Conservation (phyloP, 2,329 filamentous ascomycete species). For the Claviceps fusiformis region DNA sequence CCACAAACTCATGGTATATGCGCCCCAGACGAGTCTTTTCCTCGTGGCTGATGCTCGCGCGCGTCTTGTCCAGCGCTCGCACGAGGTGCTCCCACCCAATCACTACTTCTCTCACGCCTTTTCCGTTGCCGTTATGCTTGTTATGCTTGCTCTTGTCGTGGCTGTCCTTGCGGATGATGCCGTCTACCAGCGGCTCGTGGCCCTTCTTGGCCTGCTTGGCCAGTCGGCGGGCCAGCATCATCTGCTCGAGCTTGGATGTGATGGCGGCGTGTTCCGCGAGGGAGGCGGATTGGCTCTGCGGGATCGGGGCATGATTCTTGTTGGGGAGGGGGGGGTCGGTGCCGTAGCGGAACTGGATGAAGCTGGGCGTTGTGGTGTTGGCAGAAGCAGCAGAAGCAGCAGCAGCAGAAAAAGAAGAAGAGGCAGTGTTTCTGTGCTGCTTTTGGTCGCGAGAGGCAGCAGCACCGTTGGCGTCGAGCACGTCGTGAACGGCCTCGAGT, state of each 20-base stretch:
- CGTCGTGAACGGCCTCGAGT: constrained; percentile 90
- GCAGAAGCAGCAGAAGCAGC: constrained; percentile 14
- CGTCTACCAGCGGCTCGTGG: constrained; percentile 7
- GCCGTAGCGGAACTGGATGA: constrained; percentile 77
- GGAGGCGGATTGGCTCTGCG: constrained; percentile 36
- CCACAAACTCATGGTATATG: constrained; percentile 89
- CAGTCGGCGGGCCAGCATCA: constrained; percentile 54
- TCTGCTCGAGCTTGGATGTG: constrained; percentile 64
- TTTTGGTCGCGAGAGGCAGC: constrained; percentile 12
- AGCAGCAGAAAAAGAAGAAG: constrained; percentile 5
- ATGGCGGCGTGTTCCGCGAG: constrained; percentile 70
- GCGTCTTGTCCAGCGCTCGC: constrained; percentile 61
- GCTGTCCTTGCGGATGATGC: neutral
- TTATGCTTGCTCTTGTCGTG: constrained; percentile 13
- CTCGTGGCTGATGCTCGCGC: constrained; percentile 68
- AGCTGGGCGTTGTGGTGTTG: constrained; percentile 37
- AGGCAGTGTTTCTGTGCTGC: neutral
- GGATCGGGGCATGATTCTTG: constrained; percentile 18
- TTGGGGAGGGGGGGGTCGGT: constrained; percentile 33
- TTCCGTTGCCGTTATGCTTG: neutral
- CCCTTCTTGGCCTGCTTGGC: constrained; percentile 20
- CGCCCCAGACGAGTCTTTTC: constrained; percentile 61
- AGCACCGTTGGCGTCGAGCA: constrained; percentile 45
- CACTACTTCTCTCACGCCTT: constrained; percentile 51
- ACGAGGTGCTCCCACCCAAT: constrained; percentile 76